phyloP scores from a whole-genome alignment of 192 early-diverging fungal genomes.

The Rhizoclosmatium globosum region DNA sequence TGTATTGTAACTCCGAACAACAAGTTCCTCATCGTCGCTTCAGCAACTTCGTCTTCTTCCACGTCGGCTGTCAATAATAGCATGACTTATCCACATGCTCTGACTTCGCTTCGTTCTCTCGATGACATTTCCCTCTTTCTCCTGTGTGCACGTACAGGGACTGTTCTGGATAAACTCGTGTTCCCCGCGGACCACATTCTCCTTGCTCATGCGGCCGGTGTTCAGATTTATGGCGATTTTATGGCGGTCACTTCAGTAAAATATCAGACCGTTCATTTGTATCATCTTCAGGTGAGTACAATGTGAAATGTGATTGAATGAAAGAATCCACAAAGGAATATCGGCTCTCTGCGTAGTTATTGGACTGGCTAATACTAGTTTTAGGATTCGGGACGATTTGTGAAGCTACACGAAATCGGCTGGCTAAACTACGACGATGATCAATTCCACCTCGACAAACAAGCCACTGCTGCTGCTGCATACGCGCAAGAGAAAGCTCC shows the following conservation, averaged over 20 bases:
- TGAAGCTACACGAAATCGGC: constrained; percentile 66
- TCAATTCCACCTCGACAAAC: constrained; percentile 56
- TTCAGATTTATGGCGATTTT: constrained; percentile 67
- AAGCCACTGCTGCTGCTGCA: constrained; percentile 54
- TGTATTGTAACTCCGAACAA: constrained; percentile 66
- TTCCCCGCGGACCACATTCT: constrained; percentile 71
- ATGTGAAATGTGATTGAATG: background rate
- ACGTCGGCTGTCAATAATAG: background rate
- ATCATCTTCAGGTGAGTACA: constrained; percentile 64
- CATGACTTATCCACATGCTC: constrained; percentile 53
- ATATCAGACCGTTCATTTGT: constrained; percentile 73
- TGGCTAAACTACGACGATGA: constrained; percentile 74
- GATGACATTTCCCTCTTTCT: constrained; percentile 76
- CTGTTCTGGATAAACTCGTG: constrained; percentile 62
- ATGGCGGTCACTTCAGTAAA: constrained; percentile 76
- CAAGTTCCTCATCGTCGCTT: constrained; percentile 42
- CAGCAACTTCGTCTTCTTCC: background rate
- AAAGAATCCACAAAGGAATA: no score
- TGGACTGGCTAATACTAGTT: no score
- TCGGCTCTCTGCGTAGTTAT: no score
- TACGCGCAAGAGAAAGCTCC: constrained; percentile 24
- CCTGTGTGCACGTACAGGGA: constrained; percentile 64
- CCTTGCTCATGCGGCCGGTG: constrained; percentile 71
- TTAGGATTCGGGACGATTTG: constrained; percentile 63
- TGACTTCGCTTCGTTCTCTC: constrained; percentile 56